phyloP scores from a whole-genome alignment of 1,139 yeast genomes.

The Wickerhamomyces sp. region DNA sequence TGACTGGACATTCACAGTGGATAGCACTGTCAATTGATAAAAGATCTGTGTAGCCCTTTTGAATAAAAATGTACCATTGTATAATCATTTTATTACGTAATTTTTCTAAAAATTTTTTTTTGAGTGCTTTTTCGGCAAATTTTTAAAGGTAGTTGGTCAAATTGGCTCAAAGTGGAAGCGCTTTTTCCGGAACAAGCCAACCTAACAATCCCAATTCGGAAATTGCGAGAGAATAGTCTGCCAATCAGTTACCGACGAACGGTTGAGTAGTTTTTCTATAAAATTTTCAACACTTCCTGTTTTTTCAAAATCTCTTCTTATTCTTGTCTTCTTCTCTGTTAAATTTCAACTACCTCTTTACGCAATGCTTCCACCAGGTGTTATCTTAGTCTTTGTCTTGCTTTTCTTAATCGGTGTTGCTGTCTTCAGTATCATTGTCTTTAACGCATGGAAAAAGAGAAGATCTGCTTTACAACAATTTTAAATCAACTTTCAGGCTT shows the following conservation, averaged over 20 bases:
- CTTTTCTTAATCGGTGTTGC: slow-evolving; percentile 39
- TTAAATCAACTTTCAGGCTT: slow-evolving; percentile 18
- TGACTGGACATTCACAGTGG: slow-evolving; percentile 69
- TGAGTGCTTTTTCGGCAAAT: slow-evolving; percentile 1
- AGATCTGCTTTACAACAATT: slow-evolving; percentile 36
- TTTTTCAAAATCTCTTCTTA: not conserved
- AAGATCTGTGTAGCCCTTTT: no score
- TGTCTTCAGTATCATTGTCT: slow-evolving; percentile 26
- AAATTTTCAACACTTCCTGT: not conserved
- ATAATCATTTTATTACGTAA: no score
- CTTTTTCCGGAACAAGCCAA: slow-evolving; percentile 8
- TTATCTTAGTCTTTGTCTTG: slow-evolving; percentile 46
- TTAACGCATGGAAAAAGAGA: slow-evolving; percentile 33
- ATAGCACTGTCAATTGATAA: slow-evolving; percentile 17
- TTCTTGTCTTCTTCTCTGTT: slow-evolving; percentile 1
- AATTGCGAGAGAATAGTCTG: not conserved
- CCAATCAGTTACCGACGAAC: slow-evolving; percentile 1
- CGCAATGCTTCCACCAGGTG: slow-evolving; percentile 51
- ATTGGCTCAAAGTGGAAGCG: slow-evolving; percentile 12
- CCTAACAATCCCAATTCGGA: not conserved
- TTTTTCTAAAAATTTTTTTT: no score
- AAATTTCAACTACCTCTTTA: slow-evolving; percentile 4
- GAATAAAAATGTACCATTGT: not conserved
- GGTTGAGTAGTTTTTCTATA: not conserved
- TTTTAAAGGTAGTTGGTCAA: not conserved